phyloP scores from a whole-genome alignment of 257 asterid genomes.

The Jaltomata sinuosa region DNA sequence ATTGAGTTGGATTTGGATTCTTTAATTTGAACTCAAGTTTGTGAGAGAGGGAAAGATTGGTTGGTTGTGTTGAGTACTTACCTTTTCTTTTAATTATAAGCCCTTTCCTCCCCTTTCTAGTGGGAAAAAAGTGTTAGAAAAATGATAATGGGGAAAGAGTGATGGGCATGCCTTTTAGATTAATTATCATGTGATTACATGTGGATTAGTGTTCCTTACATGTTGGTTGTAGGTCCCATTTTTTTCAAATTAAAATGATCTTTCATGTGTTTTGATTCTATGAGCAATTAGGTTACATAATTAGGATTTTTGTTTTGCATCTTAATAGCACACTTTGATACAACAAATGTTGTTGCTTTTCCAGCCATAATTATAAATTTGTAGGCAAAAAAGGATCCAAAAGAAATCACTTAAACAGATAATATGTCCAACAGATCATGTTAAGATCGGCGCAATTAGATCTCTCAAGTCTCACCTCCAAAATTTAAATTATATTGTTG shows the following conservation, averaged over 20 bases:
- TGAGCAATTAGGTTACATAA: constrained; percentile 5
- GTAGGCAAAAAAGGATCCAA: not conserved
- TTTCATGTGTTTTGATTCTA: constrained; percentile 50
- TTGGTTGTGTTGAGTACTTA: not conserved
- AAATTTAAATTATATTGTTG: not conserved
- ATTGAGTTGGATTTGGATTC: constrained; percentile 22
- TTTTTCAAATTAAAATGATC: not conserved
- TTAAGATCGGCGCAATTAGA: not conserved
- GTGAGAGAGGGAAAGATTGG: constrained; percentile 42
- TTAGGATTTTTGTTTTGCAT: constrained; percentile 14
- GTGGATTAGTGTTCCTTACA: constrained; percentile 24
- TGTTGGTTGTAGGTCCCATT: constrained; percentile 33
- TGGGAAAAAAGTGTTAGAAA: not conserved
- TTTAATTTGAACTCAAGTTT: constrained; percentile 59
- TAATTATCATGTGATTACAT: constrained; percentile 60
- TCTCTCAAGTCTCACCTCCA: constrained; percentile 4
- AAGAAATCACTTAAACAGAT: constrained; percentile 2
- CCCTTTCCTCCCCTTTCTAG: not conserved
- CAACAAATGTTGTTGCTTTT: constrained; percentile 14
- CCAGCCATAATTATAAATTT: constrained; percentile 8
- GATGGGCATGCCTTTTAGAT: constrained; percentile 20
- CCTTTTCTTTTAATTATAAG: not conserved
- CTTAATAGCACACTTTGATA: constrained; percentile 4
- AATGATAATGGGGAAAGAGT: constrained; percentile 13
- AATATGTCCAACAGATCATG: constrained; percentile 11